phyloP scores from a whole-genome alignment of 1,139 yeast species.

The Chernovozyma sophiae-reginae region DNA sequence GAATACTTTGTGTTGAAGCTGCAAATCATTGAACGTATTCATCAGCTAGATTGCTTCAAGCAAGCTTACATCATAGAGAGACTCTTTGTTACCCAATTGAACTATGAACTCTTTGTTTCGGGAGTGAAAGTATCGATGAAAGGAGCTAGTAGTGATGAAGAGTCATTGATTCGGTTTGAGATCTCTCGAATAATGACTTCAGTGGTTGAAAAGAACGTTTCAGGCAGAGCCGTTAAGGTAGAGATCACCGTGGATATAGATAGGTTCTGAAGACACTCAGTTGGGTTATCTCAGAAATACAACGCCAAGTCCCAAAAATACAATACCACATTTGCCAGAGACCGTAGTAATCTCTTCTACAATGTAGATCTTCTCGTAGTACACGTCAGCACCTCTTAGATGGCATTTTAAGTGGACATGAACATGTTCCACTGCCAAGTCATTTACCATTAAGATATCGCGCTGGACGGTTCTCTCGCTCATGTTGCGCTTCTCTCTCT shows the following conservation, averaged over 20 bases:
- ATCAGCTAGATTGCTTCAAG: conserved; percentile 47
- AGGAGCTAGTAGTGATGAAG: conserved; percentile 73
- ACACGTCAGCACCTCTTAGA: too few relatives aligned
- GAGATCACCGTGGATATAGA: conserved; percentile 65
- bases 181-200: conserved; percentile 44
- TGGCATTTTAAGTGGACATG: too few relatives aligned
- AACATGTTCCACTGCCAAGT: too few relatives aligned
- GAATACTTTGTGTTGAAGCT: conserved; percentile 36
- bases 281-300: too few relatives aligned
- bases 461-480: too few relatives aligned
- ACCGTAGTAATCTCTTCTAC: too few relatives aligned
- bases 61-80: conserved; percentile 44
- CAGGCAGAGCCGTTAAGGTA: conserved; percentile 27
- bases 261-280: conserved; percentile 29
- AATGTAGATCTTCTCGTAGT: too few relatives aligned
- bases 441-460: too few relatives aligned
- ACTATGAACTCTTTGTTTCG: conserved; percentile 54
- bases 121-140: conserved; percentile 53
- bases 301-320: too few relatives aligned
- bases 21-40: conserved; percentile 33
- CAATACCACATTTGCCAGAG: too few relatives aligned
- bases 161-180: conserved; percentile 51
- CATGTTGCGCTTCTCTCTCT: too few relatives aligned
- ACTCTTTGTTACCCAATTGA: conserved; percentile 57
- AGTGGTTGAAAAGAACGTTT: conserved; percentile 21